A percentile compares a stretch with the other conserved stretches of the same genome.
Conservation (phyloP, 768 basidiomycete genomes). For the Lentinula sp. region DNA sequence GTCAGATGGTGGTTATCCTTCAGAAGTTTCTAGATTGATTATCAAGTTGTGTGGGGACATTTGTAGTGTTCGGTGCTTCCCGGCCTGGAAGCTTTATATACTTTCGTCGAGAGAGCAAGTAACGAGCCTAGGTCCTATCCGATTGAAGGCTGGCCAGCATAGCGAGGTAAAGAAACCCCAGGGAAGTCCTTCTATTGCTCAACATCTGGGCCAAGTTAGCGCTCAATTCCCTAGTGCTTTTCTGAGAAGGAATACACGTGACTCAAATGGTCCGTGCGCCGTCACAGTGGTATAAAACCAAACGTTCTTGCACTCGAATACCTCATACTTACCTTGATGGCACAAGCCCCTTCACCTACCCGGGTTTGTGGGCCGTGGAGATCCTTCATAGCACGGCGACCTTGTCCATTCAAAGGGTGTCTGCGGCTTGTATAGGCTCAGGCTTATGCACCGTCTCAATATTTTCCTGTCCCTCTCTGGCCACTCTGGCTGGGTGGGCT, state of each 20-base stretch:
- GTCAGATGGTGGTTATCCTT: not conserved
- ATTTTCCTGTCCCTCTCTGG: slow-evolving; percentile 6
- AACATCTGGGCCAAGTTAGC: not conserved
- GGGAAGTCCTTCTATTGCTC: too few species aligned
- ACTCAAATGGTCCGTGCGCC: slow-evolving; percentile 1
- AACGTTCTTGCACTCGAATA: not conserved
- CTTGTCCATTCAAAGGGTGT: slow-evolving; percentile 1
- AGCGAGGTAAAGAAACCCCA: too few species aligned
- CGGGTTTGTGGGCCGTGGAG: slow-evolving; percentile 7
- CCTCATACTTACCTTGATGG: slow-evolving; percentile 9
- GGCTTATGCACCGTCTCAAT: slow-evolving; percentile 7
- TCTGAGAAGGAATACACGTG: not conserved
- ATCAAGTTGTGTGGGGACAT: not conserved
- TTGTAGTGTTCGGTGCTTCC: too few species aligned
- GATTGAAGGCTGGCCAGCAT: too few species aligned
- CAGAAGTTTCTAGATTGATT: not conserved
- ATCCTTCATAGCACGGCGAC: slow-evolving; percentile 7
- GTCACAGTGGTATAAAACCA: not conserved
- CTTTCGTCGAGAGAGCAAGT: not conserved
- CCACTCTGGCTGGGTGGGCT: slow-evolving; percentile 9
- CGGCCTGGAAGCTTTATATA: too few species aligned
- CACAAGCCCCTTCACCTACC: slow-evolving; percentile 6
- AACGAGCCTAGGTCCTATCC: too few species aligned
- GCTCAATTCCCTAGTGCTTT: not conserved
- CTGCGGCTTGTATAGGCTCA: slow-evolving; percentile 8